phyloP scores from a whole-genome alignment of 345 rosid species.

The Pistacia vera region DNA sequence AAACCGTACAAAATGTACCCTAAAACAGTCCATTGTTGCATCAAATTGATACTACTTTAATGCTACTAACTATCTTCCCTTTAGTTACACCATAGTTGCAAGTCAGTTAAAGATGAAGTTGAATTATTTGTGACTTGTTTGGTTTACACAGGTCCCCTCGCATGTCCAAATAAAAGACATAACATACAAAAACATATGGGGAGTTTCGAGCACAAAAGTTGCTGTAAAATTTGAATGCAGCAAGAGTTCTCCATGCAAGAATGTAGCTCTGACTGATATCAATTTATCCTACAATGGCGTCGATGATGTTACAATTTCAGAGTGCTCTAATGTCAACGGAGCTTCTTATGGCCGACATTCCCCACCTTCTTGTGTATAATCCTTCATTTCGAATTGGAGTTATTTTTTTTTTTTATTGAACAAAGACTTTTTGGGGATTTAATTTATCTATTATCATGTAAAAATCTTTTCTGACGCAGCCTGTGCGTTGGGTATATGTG shows the following conservation, averaged over 20 bases:
- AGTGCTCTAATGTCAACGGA: constrained; percentile 25
- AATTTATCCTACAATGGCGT: constrained; percentile 1
- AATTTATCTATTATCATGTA: too few relatives aligned
- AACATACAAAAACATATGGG: constrained; percentile 33
- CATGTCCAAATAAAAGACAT: constrained; percentile 33
- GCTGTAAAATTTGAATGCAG: constrained; percentile 34
- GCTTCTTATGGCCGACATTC: constrained; percentile 15
- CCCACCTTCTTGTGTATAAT: constrained; percentile 32
- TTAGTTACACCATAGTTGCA: too few relatives aligned
- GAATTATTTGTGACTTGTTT: neutral
- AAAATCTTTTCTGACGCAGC: too few relatives aligned
- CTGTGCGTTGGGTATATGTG: too few relatives aligned
- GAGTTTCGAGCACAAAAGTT: constrained; percentile 23
- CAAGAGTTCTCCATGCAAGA: constrained; percentile 16
- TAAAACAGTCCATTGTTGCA: too few relatives aligned
- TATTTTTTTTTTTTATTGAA: too few relatives aligned
- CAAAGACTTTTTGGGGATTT: too few relatives aligned
- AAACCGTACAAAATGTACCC: too few relatives aligned
- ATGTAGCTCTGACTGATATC: constrained; percentile 22
- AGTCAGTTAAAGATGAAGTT: too few relatives aligned
- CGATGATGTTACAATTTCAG: neutral
- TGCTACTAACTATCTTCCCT: too few relatives aligned
- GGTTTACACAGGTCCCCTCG: constrained; percentile 19
- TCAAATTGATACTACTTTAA: too few relatives aligned
- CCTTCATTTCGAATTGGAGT: neutral